Conservation (phyloP, 495 filamentous ascomycete genomes). For the Delitschia confertaspora region DNA sequence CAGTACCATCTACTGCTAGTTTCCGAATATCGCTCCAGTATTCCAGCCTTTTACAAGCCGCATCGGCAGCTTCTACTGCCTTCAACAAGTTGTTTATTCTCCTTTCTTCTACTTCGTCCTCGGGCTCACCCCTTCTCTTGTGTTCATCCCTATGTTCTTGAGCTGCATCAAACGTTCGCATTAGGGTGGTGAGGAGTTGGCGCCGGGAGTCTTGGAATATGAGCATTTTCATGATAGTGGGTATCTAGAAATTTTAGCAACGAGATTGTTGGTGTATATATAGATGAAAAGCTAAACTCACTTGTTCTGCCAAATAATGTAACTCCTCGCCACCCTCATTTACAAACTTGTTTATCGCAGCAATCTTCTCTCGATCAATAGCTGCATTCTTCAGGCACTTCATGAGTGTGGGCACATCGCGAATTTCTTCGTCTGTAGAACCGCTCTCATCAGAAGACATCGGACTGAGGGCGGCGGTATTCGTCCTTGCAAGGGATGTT, state of each 20-base stretch:
- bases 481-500: conserved; percentile 35
- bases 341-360: conserved; percentile 69
- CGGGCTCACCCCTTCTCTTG: conserved; percentile 21
- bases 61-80: conserved; percentile 55
- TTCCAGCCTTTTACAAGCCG: conserved; percentile 57
- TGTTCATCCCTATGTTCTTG: conserved; percentile 32
- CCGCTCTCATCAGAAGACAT: conserved; percentile 20
- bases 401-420: conserved; percentile 58
- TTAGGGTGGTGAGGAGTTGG: conserved; percentile 61
- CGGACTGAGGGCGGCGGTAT: conserved; percentile 6
- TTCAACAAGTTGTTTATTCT: conserved; percentile 46
- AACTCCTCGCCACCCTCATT: conserved; percentile 64
- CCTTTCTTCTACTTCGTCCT: conserved; percentile 28
- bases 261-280: background rate
- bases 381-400: conserved; percentile 52
- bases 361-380: conserved; percentile 86
- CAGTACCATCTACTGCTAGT: conserved; percentile 48
- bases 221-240: conserved; percentile 74
- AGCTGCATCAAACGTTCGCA: conserved; percentile 49
- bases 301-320: conserved; percentile 60
- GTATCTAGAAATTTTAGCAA: conserved; percentile 45
- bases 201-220: conserved; percentile 83
- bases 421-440: conserved; percentile 47
- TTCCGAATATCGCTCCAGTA: conserved; percentile 68
- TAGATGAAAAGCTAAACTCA: conserved; percentile 24